These are phyloP conservation scores for Teunomyces aglyptinius DNA, from an alignment of 805 yeast genomes.

Conservation along the genomic window DNA sequence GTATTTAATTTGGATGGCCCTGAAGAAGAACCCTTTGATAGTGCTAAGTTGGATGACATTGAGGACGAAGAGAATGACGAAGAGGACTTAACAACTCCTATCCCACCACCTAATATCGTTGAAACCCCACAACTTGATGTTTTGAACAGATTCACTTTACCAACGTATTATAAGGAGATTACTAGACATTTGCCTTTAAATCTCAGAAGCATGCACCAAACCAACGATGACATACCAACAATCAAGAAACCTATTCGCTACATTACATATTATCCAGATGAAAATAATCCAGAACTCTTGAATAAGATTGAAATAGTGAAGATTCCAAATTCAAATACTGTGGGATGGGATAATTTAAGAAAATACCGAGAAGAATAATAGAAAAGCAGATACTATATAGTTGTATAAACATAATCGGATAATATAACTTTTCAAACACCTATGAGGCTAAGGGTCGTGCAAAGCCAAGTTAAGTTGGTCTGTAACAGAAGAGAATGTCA, in stretches of 20 bases:
- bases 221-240: slow-evolving; percentile 10
- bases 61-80: slow-evolving; percentile 11
- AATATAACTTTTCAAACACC: no score
- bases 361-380: slow-evolving; percentile 21
- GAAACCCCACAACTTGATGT: slow-evolving; percentile 23
- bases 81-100: slow-evolving; percentile 8
- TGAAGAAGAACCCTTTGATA: slow-evolving; percentile 5
- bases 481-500: slow-evolving; percentile 2
- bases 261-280: slow-evolving; percentile 29
- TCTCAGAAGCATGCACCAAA: slow-evolving; percentile 7
- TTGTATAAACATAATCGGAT: no score
- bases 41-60: slow-evolving; percentile 5
- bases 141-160: slow-evolving; percentile 29
- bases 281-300: slow-evolving; percentile 30
- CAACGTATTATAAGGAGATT: slow-evolving; percentile 33
- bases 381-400: not conserved
- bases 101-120: slow-evolving; percentile 17
- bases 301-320: slow-evolving; percentile 39
- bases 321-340: slow-evolving; percentile 41
- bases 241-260: slow-evolving; percentile 37
- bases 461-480: not conserved
- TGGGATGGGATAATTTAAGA: slow-evolving; percentile 45
- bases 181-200: slow-evolving; percentile 32
- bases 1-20: slow-evolving; percentile 7
- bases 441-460: slow-evolving; percentile 2